Conservation (phyloP, 2,329 filamentous ascomycete genomes). For the Davidsoniella neocaledoniae region DNA sequence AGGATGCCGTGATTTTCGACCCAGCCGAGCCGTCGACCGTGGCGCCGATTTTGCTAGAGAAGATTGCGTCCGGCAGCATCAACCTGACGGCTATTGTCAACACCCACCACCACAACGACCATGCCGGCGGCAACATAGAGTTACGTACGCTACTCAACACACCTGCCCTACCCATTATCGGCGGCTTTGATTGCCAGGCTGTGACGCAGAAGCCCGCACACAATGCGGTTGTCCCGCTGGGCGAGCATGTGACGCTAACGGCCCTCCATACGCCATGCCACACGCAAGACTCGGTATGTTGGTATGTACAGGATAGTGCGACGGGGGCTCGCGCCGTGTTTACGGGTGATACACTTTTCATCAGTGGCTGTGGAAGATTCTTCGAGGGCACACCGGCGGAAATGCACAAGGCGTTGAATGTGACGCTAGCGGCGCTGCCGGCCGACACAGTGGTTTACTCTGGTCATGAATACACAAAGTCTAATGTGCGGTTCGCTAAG, state of each 20-base stretch:
- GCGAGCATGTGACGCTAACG: constrained; percentile 41
- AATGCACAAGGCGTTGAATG: constrained; percentile 88
- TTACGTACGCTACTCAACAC: constrained; percentile 25
- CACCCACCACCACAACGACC: constrained; percentile 92
- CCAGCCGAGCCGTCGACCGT: constrained; percentile 59
- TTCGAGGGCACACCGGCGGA: constrained; percentile 81
- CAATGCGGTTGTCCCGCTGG: constrained; percentile 64
- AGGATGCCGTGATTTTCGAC: constrained; percentile 64
- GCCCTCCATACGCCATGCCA: constrained; percentile 94
- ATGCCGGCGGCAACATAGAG: constrained; percentile 78
- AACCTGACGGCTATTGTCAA: constrained; percentile 85
- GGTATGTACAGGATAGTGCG: constrained; percentile 56
- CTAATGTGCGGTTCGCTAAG: constrained; percentile 76
- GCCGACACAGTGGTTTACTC: constrained; percentile 88
- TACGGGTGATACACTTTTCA: constrained; percentile 91
- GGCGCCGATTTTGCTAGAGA: constrained; percentile 36
- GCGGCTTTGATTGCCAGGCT: constrained; percentile 68
- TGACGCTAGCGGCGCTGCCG: constrained; percentile 62
- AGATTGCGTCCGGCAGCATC: constrained; percentile 53
- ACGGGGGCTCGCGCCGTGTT: constrained; percentile 63
- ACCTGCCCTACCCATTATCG: constrained; percentile 58
- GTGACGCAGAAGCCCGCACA: constrained; percentile 65
- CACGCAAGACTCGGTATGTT: constrained; percentile 97
- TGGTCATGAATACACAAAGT: constrained; percentile 96
- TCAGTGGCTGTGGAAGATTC: constrained; percentile 84